These are phyloP conservation scores for Chenopodium formosanum DNA, from an alignment of 148 eudicot genomes.

Conservation along the genomic window DNA sequence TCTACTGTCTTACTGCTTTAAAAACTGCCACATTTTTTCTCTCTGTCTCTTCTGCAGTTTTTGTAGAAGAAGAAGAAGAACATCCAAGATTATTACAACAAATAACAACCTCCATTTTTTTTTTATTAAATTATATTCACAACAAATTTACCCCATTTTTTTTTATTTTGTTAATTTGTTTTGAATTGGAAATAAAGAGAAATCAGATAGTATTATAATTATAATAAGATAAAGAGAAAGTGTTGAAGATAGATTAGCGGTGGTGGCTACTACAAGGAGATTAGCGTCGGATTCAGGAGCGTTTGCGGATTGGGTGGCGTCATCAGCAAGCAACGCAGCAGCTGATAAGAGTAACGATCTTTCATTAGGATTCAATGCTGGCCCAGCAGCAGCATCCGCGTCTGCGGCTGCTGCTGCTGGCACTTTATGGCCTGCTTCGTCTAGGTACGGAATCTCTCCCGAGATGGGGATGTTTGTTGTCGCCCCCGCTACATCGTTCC, in stretches of 20 bases:
- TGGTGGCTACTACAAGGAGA: constrained; percentile 37
- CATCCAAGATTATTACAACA: background rate
- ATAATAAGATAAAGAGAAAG: too few species aligned
- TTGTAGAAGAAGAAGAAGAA: background rate
- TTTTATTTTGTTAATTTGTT: too few species aligned
- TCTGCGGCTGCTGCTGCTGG: constrained; percentile 9
- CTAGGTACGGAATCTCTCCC: constrained; percentile 42
- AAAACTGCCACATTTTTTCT: background rate
- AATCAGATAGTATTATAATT: too few species aligned
- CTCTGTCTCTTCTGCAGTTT: background rate
- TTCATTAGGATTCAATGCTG: constrained; percentile 26
- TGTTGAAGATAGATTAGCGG: background rate
- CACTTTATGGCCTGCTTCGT: constrained; percentile 47
- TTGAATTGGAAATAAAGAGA: too few species aligned
- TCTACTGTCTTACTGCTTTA: background rate
- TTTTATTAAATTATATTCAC: background rate
- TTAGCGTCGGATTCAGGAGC: constrained; percentile 35
- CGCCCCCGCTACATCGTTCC: constrained; percentile 53
- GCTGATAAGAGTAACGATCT: constrained; percentile 22
- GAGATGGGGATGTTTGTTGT: constrained; percentile 78
- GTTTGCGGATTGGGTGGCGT: constrained; percentile 33
- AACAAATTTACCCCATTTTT: background rate
- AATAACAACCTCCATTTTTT: too few species aligned
- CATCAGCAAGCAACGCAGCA: constrained; percentile 17
- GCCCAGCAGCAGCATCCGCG: background rate